A percentile compares a stretch with the other conserved stretches of the same genome.
These are phyloP conservation scores for Alternaria sp. DNA, from an alignment of 2,329 filamentous ascomycete species.

Conservation along the genomic window DNA sequence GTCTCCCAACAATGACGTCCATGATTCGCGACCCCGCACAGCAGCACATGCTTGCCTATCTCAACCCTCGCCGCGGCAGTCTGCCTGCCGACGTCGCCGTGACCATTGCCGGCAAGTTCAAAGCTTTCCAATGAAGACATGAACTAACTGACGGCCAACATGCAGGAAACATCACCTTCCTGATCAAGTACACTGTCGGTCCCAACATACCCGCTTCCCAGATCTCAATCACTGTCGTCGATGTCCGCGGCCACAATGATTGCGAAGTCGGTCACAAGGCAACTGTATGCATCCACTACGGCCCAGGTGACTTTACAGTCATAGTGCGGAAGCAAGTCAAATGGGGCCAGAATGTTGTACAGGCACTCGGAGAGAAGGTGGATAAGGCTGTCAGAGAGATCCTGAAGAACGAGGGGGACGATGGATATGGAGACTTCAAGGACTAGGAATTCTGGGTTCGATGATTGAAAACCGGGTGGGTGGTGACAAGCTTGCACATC, in stretches of 20 bases:
- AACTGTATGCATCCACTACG: conserved; percentile 7
- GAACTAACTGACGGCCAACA: background rate
- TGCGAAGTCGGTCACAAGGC: conserved; percentile 6
- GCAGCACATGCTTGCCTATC: background rate
- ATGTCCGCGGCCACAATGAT: conserved; percentile 6
- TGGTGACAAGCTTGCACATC: background rate
- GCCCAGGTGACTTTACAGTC: conserved; percentile 4
- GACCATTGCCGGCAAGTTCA: background rate
- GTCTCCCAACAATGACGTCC: background rate
- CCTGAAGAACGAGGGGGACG: background rate
- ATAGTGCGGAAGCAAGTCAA: conserved; percentile 1
- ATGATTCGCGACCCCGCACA: background rate
- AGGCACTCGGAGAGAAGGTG: conserved; percentile 11
- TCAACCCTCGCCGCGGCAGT: background rate
- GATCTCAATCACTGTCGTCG: conserved; percentile 6
- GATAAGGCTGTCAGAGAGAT: background rate
- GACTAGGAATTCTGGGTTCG: background rate
- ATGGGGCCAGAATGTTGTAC: conserved; percentile 1
- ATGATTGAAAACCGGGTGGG: background rate
- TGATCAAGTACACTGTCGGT: conserved; percentile 8
- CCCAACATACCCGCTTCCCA: background rate
- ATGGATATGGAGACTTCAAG: conserved; percentile 2
- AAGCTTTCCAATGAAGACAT: background rate
- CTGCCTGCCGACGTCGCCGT: background rate
- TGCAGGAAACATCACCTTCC: conserved; percentile 7